phyloP scores from a whole-genome alignment of 805 yeast species.

The Metschnikowia henanensis region DNA sequence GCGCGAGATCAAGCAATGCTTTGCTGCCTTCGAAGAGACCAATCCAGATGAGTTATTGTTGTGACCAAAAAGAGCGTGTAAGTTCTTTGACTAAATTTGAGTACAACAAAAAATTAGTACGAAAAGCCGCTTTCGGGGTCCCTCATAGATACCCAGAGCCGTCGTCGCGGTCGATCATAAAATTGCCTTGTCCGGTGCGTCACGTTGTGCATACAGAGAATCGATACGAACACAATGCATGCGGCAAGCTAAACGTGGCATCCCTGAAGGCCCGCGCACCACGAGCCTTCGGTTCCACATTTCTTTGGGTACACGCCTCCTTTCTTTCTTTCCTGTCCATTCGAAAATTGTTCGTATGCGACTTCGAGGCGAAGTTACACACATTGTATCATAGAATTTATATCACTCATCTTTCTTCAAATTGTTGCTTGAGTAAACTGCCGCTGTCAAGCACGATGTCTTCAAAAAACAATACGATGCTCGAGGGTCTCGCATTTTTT shows the following conservation, averaged over 20 bases:
- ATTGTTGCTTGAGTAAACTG: no score
- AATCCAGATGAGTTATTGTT: slow-evolving; percentile 27
- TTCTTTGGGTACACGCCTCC: no score
- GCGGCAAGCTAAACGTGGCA: slow-evolving; percentile 5
- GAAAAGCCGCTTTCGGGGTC: no score
- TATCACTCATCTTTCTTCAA: background rate
- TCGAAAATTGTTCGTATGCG: background rate
- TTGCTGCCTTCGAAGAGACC: slow-evolving; percentile 35
- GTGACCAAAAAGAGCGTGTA: background rate
- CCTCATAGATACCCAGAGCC: no score
- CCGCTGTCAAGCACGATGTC: no score
- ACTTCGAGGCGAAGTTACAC: background rate
- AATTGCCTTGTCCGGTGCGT: slow-evolving; percentile 7
- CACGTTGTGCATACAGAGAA: background rate
- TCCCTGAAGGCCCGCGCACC: background rate
- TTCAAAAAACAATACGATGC: slow-evolving; percentile 1
- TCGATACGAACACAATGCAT: slow-evolving; percentile 7
- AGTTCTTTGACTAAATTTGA: no score
- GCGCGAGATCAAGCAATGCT: slow-evolving; percentile 33
- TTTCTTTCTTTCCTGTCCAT: background rate
- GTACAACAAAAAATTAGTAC: no score
- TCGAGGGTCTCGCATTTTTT: slow-evolving; percentile 8
- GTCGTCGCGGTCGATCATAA: background rate
- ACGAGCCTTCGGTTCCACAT: background rate
- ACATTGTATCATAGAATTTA: no score